Conservation (phyloP, 129 eudicot genomes). For the Flaveria trinervia region DNA sequence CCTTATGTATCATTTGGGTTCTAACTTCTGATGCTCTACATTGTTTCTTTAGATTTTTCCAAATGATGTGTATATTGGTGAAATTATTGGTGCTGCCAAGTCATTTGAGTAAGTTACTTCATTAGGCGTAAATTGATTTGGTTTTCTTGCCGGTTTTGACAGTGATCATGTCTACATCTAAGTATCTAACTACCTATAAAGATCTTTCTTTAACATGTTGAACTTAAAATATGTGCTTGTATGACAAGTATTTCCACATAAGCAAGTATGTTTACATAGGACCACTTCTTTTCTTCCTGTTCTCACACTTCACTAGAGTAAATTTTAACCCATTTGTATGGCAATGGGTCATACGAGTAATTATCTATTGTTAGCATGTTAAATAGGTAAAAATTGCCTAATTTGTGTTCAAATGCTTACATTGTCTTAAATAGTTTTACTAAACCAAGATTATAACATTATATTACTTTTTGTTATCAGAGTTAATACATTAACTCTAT, state of each 20-base stretch:
- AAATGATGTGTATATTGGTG: slow-evolving; percentile 75
- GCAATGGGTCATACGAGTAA: background rate
- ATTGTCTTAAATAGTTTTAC: too few species aligned
- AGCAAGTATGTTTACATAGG: background rate
- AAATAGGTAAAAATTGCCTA: too few species aligned
- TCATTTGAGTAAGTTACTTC: slow-evolving; percentile 54
- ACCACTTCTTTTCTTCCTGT: slow-evolving; percentile 12
- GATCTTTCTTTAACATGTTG: background rate
- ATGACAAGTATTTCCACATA: background rate
- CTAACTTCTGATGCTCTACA: slow-evolving; percentile 19
- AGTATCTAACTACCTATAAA: background rate
- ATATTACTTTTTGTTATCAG: background rate
- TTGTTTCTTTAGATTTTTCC: slow-evolving; percentile 69
- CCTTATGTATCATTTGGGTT: slow-evolving; percentile 10
- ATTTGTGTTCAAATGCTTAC: too few species aligned
- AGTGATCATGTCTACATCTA: slow-evolving; percentile 7
- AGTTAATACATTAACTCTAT: background rate
- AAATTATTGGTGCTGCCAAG: slow-evolving; percentile 69
- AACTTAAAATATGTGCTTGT: background rate
- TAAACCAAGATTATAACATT: background rate
- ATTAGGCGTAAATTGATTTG: background rate
- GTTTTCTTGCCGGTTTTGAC: slow-evolving; percentile 1
- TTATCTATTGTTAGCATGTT: background rate
- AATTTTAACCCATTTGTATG: background rate
- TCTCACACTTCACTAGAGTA: background rate